Percentiles rank a stretch among this genome's conserved stretches.
Conservation (phyloP, 257 asterid species). For the Coffea eugenioides region DNA sequence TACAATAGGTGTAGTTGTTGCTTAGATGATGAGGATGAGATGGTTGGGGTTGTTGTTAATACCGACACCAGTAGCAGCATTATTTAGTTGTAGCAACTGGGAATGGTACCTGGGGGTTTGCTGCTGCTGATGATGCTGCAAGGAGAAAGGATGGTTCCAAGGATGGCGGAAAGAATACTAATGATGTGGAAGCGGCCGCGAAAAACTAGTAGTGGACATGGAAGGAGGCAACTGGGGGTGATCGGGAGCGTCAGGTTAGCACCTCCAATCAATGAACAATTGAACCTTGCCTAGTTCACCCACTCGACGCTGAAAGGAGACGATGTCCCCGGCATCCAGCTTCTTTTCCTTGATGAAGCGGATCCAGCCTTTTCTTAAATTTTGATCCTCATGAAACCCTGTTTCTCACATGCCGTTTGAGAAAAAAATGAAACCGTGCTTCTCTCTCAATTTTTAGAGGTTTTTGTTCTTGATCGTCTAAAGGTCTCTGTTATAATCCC, state of each 20-base stretch:
- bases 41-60: conserved; percentile 5
- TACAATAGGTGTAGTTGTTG: conserved; percentile 13
- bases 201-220: conserved; percentile 4
- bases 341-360: conserved; percentile 86
- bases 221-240: conserved; percentile 21
- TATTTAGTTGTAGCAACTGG: conserved; percentile 17
- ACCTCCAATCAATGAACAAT: conserved; percentile 88
- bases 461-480: too few relatives aligned
- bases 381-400: too few relatives aligned
- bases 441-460: too few relatives aligned
- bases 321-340: conserved; percentile 86
- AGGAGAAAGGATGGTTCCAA: conserved; percentile 48
- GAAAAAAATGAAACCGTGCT: too few relatives aligned
- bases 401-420: too few relatives aligned
- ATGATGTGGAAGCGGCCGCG: conserved; percentile 30
- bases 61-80: neutral
- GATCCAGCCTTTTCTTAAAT: conserved; percentile 67
- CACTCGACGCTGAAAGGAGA: conserved; percentile 76
- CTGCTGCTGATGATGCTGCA: conserved; percentile 22
- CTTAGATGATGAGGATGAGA: conserved; percentile 7
- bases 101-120: conserved; percentile 13
- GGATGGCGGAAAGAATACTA: conserved; percentile 50
- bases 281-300: conserved; percentile 57
- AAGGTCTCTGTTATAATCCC: too few relatives aligned
- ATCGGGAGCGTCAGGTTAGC: conserved; percentile 68